Evolutionary conservation across 2,329 filamentous ascomycete genomes (phyloP), one percentile per base, ranked within the genome.

Genomic region (Calonectria leucothoes): DNA sequence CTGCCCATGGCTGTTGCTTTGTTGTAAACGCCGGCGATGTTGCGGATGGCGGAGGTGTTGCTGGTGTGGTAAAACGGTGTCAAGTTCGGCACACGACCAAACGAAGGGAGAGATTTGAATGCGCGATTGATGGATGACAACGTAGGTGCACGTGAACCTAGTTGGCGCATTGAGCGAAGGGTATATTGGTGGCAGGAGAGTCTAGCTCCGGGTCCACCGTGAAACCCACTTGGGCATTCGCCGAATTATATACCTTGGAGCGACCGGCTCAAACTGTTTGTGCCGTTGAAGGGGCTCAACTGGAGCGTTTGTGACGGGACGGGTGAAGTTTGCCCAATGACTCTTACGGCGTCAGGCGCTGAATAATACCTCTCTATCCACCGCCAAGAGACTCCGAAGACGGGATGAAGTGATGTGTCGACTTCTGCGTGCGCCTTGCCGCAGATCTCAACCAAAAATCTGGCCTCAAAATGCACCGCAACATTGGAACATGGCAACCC

Each of bases 1-100:
- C 80, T 80, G 42, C 79, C 76, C 83, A 84, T 85, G 17, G 63
- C 76, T 74, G 77, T 77, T 74, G 77, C 66, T 66, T 69, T 73
- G 39, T 39, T 42, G 37, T 49, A 71, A 42, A 64, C 66, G 31
- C 63, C 72, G 29, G 66, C 51, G 33, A 70, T 74, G 71, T 67
- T 55, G 42, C 31, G 66, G 52, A 51, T 42, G 69, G 69, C 61
- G 42, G 42, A 45, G 8, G n/a, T 33, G 72, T 59, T 78, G 73
- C 42, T 49, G 27, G 35, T 39, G 59, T 63, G 63, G 70, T 65
- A 68, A 63, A 66, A 74, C 74, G 74, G 61, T 75, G 73, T 66
- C 48, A 70, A 68, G 27, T 59, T 72, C 59, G 69, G 73, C 73
- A 70, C 55, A 67, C 75, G 68, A 37, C 73, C 64, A 39, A 71